Evolutionary conservation across 2,329 filamentous ascomycete species (phyloP).

Genomic region (Trichoderma asperellum): DNA sequence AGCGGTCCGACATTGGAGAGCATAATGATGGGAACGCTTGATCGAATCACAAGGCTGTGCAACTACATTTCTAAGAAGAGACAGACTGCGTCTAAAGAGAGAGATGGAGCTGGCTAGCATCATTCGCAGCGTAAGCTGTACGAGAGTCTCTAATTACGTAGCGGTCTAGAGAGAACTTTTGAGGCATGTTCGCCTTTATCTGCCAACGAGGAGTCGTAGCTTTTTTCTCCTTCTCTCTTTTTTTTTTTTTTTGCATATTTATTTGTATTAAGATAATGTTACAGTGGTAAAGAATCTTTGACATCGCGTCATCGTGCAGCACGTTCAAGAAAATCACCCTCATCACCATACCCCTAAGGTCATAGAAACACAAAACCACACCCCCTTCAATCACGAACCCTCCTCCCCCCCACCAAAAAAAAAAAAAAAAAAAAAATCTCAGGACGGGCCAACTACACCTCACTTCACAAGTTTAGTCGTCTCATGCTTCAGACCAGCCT

Average conservation of each 20-base stretch:
- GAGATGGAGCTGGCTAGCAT: background rate
- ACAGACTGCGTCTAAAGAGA: background rate
- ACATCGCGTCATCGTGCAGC: background rate
- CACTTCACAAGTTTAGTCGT: constrained; percentile 26
- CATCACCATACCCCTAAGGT: background rate
- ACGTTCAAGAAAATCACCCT: background rate
- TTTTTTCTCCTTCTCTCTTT: background rate
- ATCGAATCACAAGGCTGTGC: background rate
- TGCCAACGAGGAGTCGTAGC: background rate
- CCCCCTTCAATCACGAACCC: background rate
- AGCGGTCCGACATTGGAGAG: background rate
- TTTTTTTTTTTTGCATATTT: background rate
- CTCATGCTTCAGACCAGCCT: constrained; percentile 46
- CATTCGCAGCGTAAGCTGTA: background rate
- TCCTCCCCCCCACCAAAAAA: too few relatives aligned
- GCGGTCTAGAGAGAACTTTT: background rate
- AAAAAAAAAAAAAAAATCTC: too few relatives aligned
- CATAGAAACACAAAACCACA: background rate
- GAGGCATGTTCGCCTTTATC: too few relatives aligned
- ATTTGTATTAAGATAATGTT: background rate
- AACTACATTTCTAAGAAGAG: background rate
- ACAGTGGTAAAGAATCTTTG: background rate
- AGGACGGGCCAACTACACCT: background rate
- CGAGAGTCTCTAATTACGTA: background rate
- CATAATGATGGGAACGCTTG: background rate